Percentiles rank a stretch among this genome's conserved stretches.
Conservation (phyloP, 2,329 filamentous ascomycete genomes). For the Aspergillus terreus region DNA sequence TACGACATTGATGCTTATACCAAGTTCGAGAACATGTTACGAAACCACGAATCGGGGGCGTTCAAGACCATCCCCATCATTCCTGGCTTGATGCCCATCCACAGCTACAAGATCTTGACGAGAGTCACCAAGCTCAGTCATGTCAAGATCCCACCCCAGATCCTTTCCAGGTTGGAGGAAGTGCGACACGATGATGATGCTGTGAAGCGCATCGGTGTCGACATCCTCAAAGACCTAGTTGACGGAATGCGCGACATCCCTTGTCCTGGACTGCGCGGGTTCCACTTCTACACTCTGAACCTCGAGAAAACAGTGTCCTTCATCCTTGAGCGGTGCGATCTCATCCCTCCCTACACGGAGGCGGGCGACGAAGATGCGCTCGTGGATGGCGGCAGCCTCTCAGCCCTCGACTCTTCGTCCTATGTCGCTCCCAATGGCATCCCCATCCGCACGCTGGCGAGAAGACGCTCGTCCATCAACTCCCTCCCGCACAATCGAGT, state of each 20-base stretch:
- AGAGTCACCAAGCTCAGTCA: slow-evolving; percentile 93
- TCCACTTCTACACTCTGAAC: slow-evolving; percentile 97
- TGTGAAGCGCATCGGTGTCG: slow-evolving; percentile 47
- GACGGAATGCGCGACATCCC: slow-evolving; percentile 68
- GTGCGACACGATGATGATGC: slow-evolving; percentile 46
- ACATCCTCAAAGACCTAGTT: slow-evolving; percentile 78
- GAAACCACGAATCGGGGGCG: slow-evolving; percentile 75
- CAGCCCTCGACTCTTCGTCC: slow-evolving; percentile 19
- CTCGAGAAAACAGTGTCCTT: slow-evolving; percentile 94
- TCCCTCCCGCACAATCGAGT: slow-evolving; percentile 85
- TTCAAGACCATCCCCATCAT: slow-evolving; percentile 89
- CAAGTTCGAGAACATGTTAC: slow-evolving; percentile 70
- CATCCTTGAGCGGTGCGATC: slow-evolving; percentile 77
- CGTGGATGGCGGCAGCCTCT: slow-evolving; percentile 32
- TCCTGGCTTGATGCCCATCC: slow-evolving; percentile 94
- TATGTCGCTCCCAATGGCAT: slow-evolving; percentile 21
- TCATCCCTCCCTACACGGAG: slow-evolving; percentile 64
- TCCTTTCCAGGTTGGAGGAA: slow-evolving; percentile 60
- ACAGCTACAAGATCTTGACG: slow-evolving; percentile 94
- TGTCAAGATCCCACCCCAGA: slow-evolving; percentile 68
- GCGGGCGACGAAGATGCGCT: slow-evolving; percentile 38
- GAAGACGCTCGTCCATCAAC: slow-evolving; percentile 71
- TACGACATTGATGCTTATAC: slow-evolving; percentile 85
- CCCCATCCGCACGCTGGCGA: slow-evolving; percentile 30
- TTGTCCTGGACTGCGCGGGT: slow-evolving; percentile 64